A percentile compares a stretch with the other conserved stretches of the same genome.
These are phyloP conservation scores for Zasmidium angulare DNA, from an alignment of 2,329 filamentous ascomycete genomes.

Conservation along the genomic window DNA sequence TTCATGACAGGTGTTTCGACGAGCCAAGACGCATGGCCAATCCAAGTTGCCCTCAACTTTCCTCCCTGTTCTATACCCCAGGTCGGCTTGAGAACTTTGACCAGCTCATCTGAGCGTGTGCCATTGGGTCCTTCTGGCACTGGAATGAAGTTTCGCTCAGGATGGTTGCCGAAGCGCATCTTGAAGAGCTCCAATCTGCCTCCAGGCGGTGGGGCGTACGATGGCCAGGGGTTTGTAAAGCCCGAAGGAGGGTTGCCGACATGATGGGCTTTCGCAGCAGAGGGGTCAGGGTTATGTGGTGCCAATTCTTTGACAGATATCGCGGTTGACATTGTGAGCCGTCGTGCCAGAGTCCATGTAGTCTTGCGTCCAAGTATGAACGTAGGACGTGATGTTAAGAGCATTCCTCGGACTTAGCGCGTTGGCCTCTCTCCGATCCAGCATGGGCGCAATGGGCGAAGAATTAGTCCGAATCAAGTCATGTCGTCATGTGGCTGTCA, in stretches of 20 bases:
- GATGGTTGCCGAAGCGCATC: constrained; percentile 37
- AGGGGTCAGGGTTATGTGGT: constrained; percentile 18
- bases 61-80: constrained; percentile 36
- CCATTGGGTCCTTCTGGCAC: constrained; percentile 40
- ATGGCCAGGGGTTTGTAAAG: constrained; percentile 54
- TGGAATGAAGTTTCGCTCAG: constrained; percentile 47
- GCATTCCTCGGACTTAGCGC: background rate
- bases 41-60: constrained; percentile 49
- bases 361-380: too few relatives aligned
- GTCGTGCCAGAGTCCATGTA: background rate
- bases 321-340: constrained; percentile 6
- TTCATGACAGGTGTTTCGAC: constrained; percentile 41
- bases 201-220: constrained; percentile 31
- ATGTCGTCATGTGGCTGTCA: background rate
- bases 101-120: constrained; percentile 39
- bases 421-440: background rate
- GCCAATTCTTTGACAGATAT: constrained; percentile 7
- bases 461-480: background rate
- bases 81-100: constrained; percentile 43
- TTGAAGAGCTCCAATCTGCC: constrained; percentile 31
- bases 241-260: constrained; percentile 43
- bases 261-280: constrained; percentile 39
- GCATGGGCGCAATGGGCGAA: too few relatives aligned
- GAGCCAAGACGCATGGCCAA: constrained; percentile 53
- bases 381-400: background rate